Evolutionary conservation across 2,329 filamentous ascomycete species (phyloP).

Genomic region (Talaromyces sp.): DNA sequence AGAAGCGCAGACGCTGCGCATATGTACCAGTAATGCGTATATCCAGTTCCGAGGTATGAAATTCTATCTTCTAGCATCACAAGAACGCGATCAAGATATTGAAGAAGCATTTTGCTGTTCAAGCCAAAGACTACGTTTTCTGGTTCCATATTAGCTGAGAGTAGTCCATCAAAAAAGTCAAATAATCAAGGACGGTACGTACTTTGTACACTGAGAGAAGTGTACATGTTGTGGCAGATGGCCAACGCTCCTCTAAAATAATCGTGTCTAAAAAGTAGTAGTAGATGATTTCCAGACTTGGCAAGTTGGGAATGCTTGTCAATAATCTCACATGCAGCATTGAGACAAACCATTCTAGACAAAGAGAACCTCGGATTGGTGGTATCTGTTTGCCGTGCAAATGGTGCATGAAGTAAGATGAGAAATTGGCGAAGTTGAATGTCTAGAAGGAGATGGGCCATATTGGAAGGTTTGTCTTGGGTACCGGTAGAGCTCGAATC

Average conservation of each 20-base stretch:
- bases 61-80: slow-evolving; percentile 28
- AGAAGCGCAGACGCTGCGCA: slow-evolving; percentile 27
- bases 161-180: background rate
- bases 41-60: slow-evolving; percentile 27
- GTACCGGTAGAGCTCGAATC: background rate
- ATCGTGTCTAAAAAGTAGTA: slow-evolving; percentile 17
- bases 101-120: slow-evolving; percentile 12
- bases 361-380: slow-evolving; percentile 18
- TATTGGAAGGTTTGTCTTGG: background rate
- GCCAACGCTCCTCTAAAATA: slow-evolving; percentile 17
- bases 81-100: slow-evolving; percentile 21
- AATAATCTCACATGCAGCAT: slow-evolving; percentile 14
- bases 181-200: background rate
- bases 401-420: slow-evolving; percentile 23
- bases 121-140: slow-evolving; percentile 14
- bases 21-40: slow-evolving; percentile 30
- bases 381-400: slow-evolving; percentile 16
- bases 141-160: background rate
- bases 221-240: slow-evolving; percentile 16
- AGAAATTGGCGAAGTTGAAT: slow-evolving; percentile 24
- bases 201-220: slow-evolving; percentile 5
- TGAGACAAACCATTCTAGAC: slow-evolving; percentile 20
- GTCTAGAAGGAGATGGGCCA: slow-evolving; percentile 17
- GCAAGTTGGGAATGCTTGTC: slow-evolving; percentile 12
- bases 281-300: slow-evolving; percentile 4